Evolutionary conservation across 768 basidiomycete genomes (phyloP).

Genomic region (Lactarius trivialis): DNA sequence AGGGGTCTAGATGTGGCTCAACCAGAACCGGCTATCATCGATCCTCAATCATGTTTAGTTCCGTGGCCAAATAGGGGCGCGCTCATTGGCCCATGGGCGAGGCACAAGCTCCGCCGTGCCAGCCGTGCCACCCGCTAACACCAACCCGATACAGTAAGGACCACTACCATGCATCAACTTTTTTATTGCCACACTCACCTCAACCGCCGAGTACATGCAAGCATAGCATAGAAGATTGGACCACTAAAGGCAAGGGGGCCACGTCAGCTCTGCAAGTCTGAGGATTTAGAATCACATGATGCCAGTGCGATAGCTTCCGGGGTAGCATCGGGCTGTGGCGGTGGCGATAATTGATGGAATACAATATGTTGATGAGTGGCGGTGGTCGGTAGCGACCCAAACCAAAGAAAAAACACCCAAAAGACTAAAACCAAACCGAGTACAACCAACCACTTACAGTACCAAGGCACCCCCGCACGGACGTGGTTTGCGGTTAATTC

Average conservation of each 20-base stretch:
- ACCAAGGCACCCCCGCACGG: too few relatives aligned
- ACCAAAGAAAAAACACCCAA: background rate
- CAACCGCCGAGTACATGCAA: background rate
- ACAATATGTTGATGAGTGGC: background rate
- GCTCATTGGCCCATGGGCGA: background rate
- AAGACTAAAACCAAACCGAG: background rate
- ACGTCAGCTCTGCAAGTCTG: background rate
- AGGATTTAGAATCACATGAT: background rate
- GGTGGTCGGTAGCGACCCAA: background rate
- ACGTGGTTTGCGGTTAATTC: background rate
- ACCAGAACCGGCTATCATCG: background rate
- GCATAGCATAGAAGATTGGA: background rate
- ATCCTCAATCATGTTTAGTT: background rate
- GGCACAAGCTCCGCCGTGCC: background rate
- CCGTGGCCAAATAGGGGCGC: background rate
- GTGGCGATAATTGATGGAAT: background rate
- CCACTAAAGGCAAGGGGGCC: background rate
- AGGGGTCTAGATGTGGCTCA: background rate
- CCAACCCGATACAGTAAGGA: background rate
- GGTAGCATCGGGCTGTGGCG: background rate
- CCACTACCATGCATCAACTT: background rate
- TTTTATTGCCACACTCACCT: background rate
- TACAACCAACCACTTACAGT: too few relatives aligned
- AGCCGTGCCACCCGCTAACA: background rate
- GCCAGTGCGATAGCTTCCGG: background rate